A percentile compares a stretch with the other conserved stretches of the same genome.
These are phyloP conservation scores for Microcos paniculata DNA, from an alignment of 345 rosid species.

Conservation along the genomic window DNA sequence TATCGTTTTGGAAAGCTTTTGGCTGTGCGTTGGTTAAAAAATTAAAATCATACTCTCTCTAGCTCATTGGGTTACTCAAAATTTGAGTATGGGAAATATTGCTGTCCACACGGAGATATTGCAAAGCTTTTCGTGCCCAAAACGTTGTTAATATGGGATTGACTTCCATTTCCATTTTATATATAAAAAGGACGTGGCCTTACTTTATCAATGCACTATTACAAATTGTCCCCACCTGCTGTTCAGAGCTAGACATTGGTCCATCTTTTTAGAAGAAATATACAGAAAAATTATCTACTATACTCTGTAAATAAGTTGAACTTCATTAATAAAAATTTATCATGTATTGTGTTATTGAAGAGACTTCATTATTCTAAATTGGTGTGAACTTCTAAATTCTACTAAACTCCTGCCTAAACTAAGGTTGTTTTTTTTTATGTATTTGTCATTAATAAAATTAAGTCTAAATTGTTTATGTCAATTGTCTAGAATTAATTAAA, in stretches of 20 bases:
- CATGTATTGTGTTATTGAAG: too few relatives aligned
- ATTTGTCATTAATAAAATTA: background rate
- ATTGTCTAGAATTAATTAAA: too few relatives aligned
- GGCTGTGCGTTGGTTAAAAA: too few relatives aligned
- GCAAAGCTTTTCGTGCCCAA: background rate
- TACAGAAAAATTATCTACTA: too few relatives aligned
- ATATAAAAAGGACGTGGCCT: background rate
- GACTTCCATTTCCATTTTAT: background rate
- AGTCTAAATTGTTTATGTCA: background rate
- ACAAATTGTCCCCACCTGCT: background rate
- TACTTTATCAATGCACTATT: background rate
- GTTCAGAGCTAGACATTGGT: too few relatives aligned
- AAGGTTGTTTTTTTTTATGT: too few relatives aligned
- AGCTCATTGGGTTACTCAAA: background rate
- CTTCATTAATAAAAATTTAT: too few relatives aligned
- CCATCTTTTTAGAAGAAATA: too few relatives aligned
- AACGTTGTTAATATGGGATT: constrained; percentile 3
- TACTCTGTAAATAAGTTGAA: too few relatives aligned
- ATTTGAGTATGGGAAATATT: background rate
- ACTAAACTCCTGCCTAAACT: too few relatives aligned
- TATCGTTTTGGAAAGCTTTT: background rate
- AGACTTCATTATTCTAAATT: too few relatives aligned
- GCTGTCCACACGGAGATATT: background rate
- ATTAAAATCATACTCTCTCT: background rate
- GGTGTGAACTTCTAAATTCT: too few relatives aligned